Conservation (phyloP, 1,284 basidiomycete species). For the Microbotryum lychnidis-dioicae region DNA sequence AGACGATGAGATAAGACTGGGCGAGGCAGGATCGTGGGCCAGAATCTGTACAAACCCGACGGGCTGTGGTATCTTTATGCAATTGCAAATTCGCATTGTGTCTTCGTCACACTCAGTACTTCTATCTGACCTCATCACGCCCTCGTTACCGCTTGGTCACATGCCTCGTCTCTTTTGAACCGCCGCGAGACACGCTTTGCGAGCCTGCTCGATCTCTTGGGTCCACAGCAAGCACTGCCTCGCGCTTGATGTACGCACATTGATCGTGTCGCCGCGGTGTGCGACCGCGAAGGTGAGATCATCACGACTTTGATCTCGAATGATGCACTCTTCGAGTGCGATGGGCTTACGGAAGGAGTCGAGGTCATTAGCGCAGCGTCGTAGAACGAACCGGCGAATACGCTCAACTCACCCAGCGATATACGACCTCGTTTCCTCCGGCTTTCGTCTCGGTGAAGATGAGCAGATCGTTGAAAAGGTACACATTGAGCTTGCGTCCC, state of each 20-base stretch:
- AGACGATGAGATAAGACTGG: no score
- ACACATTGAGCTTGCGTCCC: constrained; percentile 59
- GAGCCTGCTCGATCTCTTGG: constrained; percentile 18
- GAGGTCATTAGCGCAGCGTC: constrained; percentile 70
- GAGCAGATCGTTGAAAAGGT: constrained; percentile 40
- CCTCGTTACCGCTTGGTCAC: background rate
- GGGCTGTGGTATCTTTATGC: no score
- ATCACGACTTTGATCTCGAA: constrained; percentile 32
- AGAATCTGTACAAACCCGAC: no score
- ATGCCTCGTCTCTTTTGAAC: background rate
- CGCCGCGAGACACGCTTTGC: constrained; percentile 2
- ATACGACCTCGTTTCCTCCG: constrained; percentile 13
- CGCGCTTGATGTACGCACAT: constrained; percentile 10
- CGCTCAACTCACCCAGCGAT: constrained; percentile 16
- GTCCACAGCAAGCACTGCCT: constrained; percentile 17
- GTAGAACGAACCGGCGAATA: constrained; percentile 53
- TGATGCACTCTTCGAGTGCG: constrained; percentile 25
- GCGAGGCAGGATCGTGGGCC: no score
- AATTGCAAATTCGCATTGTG: no score
- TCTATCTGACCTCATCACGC: no score
- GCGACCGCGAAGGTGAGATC: constrained; percentile 62
- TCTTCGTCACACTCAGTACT: no score
- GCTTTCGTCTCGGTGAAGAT: constrained; percentile 30
- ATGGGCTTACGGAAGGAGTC: background rate
- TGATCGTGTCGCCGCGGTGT: constrained; percentile 23